These are phyloP conservation scores for Neurospora terricola DNA, from an alignment of 495 filamentous ascomycete species.

Conservation along the genomic window DNA sequence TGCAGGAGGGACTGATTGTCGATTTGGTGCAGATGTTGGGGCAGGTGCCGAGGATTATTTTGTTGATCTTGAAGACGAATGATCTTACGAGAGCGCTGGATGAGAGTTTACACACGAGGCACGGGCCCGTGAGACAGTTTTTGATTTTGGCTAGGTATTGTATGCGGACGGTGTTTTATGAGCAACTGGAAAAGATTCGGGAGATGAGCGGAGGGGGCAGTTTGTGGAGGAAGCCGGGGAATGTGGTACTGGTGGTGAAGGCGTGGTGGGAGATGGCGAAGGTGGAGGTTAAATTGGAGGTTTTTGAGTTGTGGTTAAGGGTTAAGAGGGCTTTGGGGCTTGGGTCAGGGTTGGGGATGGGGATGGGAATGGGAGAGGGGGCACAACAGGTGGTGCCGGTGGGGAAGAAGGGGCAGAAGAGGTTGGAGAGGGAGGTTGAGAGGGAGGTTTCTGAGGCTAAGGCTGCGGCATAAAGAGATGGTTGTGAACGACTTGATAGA, in stretches of 20 bases:
- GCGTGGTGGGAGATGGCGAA: conserved; percentile 43
- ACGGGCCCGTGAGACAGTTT: conserved; percentile 81
- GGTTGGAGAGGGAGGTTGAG: neutral
- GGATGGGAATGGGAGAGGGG: neutral
- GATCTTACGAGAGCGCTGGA: conserved; percentile 92
- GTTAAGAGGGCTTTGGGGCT: conserved; percentile 39
- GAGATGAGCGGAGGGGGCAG: conserved; percentile 13
- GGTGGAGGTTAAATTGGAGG: conserved; percentile 44
- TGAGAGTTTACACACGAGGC: conserved; percentile 81
- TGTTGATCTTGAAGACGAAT: conserved; percentile 96
- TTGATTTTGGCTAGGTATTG: conserved; percentile 92
- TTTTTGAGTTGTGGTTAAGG: conserved; percentile 48
- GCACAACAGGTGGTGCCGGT: neutral
- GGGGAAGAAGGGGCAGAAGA: neutral
- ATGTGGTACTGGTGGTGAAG: conserved; percentile 33
- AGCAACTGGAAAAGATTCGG: conserved; percentile 63
- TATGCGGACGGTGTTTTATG: conserved; percentile 75
- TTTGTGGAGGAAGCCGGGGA: conserved; percentile 33
- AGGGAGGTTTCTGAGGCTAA: neutral
- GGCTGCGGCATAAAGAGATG: neutral
- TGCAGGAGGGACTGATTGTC: conserved; percentile 80
- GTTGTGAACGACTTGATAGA: neutral
- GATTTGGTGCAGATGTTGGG: conserved; percentile 82
- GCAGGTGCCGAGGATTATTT: conserved; percentile 80
- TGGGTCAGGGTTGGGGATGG: neutral